A percentile compares a stretch with the other conserved stretches of the same genome.
phyloP scores from a whole-genome alignment of 208 protist species.

The Trypanosomatidae sp. region DNA sequence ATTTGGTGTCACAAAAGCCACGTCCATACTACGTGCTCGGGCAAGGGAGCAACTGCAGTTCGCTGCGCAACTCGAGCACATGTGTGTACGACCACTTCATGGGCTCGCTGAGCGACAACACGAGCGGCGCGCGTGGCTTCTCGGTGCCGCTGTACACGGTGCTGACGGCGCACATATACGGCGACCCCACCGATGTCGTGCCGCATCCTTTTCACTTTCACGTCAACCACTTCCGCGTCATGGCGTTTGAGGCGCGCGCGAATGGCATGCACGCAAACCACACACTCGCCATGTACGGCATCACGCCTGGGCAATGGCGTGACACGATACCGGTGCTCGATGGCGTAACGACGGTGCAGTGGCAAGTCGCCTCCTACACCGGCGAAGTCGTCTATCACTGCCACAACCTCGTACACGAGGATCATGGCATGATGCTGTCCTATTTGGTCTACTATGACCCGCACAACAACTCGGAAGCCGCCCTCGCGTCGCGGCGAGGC shows the following conservation, averaged over 20 bases:
- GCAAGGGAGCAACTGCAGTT: slow-evolving; percentile 47
- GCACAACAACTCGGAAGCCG: background rate
- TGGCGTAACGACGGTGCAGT: slow-evolving; percentile 66
- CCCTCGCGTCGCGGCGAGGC: too few relatives aligned
- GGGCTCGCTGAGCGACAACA: slow-evolving; percentile 13
- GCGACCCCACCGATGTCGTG: slow-evolving; percentile 42
- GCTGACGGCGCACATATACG: slow-evolving; percentile 49
- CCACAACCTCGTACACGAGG: slow-evolving; percentile 66
- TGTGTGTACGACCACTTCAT: slow-evolving; percentile 61
- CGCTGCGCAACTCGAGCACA: slow-evolving; percentile 31
- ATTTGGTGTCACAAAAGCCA: slow-evolving; percentile 7
- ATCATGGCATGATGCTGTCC: slow-evolving; percentile 77
- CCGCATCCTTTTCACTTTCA: slow-evolving; percentile 80
- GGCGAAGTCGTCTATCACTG: slow-evolving; percentile 84
- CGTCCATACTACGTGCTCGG: slow-evolving; percentile 61
- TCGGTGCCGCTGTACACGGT: slow-evolving; percentile 40
- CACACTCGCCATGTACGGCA: slow-evolving; percentile 48
- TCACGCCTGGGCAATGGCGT: slow-evolving; percentile 40
- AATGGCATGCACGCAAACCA: slow-evolving; percentile 61
- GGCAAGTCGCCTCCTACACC: slow-evolving; percentile 55
- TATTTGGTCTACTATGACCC: slow-evolving; percentile 60
- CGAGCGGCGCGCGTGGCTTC: slow-evolving; percentile 42
- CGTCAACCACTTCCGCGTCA: slow-evolving; percentile 77
- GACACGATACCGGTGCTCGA: slow-evolving; percentile 84
- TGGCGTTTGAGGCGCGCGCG: slow-evolving; percentile 50